Base-by-base conservation (phyloP, 768 basidiomycete genomes). In the Lactifluus rugatus region DNA sequence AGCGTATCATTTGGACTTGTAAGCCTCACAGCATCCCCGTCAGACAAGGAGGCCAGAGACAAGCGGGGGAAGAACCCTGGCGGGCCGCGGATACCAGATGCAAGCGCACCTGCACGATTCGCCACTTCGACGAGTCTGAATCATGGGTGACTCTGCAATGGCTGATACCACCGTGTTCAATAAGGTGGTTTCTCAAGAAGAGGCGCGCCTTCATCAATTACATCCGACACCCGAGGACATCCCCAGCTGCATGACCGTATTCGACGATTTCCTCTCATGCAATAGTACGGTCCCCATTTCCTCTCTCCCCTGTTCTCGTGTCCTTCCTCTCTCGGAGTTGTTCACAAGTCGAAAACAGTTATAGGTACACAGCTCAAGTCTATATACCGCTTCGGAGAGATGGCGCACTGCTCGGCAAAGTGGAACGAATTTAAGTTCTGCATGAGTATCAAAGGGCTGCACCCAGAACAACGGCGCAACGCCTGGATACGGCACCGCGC, bases 401-500 rank as follows among this genome's bases (percentile, higher is more conserved):
- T 83, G 56, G 72, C 81, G 0, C 80, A 83, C 54, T 97, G 94
- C 71, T 75, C 74, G 0, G 76, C 77, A 46, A 93, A 95, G 69
- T 78, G 85, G 68, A 85, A 91, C 57, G 93, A 95, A 66, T 94
- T 95, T 79, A 96, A 96, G 72, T 95, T 89, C 71, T 99, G 95
- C 72, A 75, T 95, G 75, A 85, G 83, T 60, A 73, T 87, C 60
- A 95, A 93, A 71, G 76, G 81, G 13, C 74, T 89, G 70, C 79
- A 85, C 52, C 82, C 84, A 16, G 92, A 93, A 56, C 80, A 84
- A 65, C 81, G 82, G 67, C 78, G 87, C 31, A 82, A 90, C 51
- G 81, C 82, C 3, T 99, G 93, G 94, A 83, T 98, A 56, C 78
- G 76, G 49, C 77, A 87, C 17, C 77, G 89, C 54, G 95, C 95